Percentiles rank a stretch among this genome's conserved stretches.
These are phyloP conservation scores for Aspergillus ochraceoroseus DNA, from an alignment of 2,329 filamentous ascomycete species.

Conservation along the genomic window DNA sequence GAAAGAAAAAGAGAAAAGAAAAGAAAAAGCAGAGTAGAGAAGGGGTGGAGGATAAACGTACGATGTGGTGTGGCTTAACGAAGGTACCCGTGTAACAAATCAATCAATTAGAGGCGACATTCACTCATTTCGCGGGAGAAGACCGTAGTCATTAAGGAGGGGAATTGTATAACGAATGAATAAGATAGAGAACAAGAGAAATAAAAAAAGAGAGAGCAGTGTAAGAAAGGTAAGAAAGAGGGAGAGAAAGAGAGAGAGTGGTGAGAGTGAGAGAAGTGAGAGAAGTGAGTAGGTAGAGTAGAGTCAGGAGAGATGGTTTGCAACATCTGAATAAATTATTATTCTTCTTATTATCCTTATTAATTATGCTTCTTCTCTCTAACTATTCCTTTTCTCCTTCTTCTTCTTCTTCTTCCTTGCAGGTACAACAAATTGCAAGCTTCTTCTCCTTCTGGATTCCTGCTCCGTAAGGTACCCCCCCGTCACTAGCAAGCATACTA, in stretches of 20 bases:
- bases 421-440: no score
- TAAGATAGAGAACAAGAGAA: neutral
- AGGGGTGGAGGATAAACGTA: constrained; percentile 12
- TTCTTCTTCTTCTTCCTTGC: neutral
- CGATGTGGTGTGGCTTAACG: constrained; percentile 12
- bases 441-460: constrained; percentile 6
- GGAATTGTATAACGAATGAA: no score
- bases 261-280: neutral
- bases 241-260: constrained; percentile 5
- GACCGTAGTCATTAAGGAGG: constrained; percentile 5
- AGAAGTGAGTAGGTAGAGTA: neutral
- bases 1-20: constrained; percentile 9
- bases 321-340: no score
- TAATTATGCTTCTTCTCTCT: no score
- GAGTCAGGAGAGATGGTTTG: no score
- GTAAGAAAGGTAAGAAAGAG: constrained; percentile 3
- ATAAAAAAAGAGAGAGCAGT: neutral
- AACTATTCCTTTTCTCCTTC: no score
- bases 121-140: constrained; percentile 16
- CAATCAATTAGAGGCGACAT: constrained; percentile 14
- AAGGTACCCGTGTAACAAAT: constrained; percentile 21
- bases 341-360: neutral
- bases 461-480: constrained; percentile 10
- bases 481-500: constrained; percentile 3
- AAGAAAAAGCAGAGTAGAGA: constrained; percentile 5